Conservation (phyloP, 2,329 filamentous ascomycete genomes). For the Sclerotinia sclerotiorum region DNA sequence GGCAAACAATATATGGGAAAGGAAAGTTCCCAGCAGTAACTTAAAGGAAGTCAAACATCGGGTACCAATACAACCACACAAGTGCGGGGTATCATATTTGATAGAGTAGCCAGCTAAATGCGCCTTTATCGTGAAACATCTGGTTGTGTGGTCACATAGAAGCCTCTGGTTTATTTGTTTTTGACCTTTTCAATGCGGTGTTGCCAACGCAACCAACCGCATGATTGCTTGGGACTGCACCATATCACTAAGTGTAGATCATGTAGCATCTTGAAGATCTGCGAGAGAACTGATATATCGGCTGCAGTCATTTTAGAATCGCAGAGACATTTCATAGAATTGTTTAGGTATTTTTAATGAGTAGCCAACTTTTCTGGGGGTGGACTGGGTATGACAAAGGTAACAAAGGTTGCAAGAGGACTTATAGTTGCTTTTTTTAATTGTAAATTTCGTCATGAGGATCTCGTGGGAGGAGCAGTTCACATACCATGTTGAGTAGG, state of each 20-base stretch:
- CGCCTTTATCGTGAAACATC: neutral
- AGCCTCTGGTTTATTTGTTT: neutral
- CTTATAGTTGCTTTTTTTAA: neutral
- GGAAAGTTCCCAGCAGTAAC: conserved; percentile 2
- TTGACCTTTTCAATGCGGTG: neutral
- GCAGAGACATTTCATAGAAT: neutral
- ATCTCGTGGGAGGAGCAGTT: neutral
- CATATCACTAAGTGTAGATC: neutral
- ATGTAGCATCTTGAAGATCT: neutral
- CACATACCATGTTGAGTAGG: neutral
- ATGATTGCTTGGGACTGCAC: neutral
- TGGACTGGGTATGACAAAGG: neutral
- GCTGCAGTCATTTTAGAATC: too few species aligned
- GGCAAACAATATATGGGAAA: neutral
- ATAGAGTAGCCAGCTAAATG: neutral
- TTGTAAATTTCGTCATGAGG: neutral
- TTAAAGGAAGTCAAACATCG: conserved; percentile 7
- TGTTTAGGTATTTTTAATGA: neutral
- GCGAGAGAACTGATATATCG: neutral
- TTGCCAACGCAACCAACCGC: neutral
- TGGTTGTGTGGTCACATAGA: neutral
- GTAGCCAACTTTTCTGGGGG: neutral
- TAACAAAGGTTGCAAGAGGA: neutral
- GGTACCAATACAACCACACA: conserved; percentile 3
- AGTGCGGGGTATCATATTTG: conserved; percentile 12